Evolutionary conservation across 2,329 filamentous ascomycete species (phyloP).

Genomic region (Amphichorda felina): DNA sequence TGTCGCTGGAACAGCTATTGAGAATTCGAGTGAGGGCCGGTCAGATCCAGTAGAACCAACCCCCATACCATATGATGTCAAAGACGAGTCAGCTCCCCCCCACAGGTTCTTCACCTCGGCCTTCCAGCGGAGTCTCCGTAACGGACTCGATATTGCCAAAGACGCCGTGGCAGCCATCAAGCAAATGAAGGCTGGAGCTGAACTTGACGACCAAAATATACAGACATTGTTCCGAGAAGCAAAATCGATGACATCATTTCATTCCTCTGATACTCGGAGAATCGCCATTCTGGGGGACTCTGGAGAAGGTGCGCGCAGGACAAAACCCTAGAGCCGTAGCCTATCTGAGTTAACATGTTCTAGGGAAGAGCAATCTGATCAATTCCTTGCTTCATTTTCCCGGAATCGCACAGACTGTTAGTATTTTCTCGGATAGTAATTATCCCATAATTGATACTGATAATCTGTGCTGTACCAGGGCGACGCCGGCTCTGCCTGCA

Average conservation of each 20-base stretch:
- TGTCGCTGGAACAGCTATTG: too few relatives aligned
- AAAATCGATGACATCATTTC: conserved; percentile 2
- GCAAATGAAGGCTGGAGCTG: background rate
- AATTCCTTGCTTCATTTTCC: conserved; percentile 21
- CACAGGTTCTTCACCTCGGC: conserved; percentile 1
- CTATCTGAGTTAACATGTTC: conserved; percentile 1
- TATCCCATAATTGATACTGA: too few relatives aligned
- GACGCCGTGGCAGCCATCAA: background rate
- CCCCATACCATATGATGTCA: conserved; percentile 1
- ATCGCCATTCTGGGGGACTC: conserved; percentile 8
- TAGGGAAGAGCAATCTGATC: conserved; percentile 18
- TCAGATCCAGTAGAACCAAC: too few relatives aligned
- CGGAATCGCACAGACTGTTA: conserved; percentile 12
- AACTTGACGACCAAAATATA: background rate
- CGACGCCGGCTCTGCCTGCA: conserved; percentile 20
- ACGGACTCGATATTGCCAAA: background rate
- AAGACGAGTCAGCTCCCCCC: conserved; percentile 1
- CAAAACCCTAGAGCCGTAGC: background rate
- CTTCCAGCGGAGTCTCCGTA: background rate
- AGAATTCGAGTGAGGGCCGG: too few relatives aligned
- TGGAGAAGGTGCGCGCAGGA: conserved; percentile 14
- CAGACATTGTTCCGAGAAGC: background rate
- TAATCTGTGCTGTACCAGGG: conserved; percentile 4
- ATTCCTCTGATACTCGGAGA: conserved; percentile 3
- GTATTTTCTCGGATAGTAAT: background rate